phyloP scores from a whole-genome alignment of 2,329 filamentous ascomycete species.

The Elsinoe batatas region DNA sequence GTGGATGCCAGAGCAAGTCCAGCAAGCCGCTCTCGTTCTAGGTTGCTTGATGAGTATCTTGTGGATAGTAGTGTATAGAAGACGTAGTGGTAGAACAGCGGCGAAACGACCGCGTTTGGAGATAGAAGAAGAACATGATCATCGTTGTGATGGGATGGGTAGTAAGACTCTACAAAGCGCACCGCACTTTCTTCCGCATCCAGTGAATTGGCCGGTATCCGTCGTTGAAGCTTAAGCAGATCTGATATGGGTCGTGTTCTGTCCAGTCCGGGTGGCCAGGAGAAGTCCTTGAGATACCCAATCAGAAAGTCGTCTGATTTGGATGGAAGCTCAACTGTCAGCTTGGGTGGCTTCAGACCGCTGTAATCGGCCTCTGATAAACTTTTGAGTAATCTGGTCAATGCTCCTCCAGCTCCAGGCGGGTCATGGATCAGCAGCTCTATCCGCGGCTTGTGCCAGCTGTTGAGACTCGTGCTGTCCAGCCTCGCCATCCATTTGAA shows the following conservation, averaged over 20 bases:
- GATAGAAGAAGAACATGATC: slow-evolving; percentile 80
- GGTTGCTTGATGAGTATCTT: slow-evolving; percentile 51
- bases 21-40: slow-evolving; percentile 48
- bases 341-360: slow-evolving; percentile 56
- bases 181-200: slow-evolving; percentile 62
- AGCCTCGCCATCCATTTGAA: slow-evolving; percentile 71
- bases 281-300: slow-evolving; percentile 51
- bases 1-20: slow-evolving; percentile 76
- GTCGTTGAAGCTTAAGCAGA: slow-evolving; percentile 60
- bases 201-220: slow-evolving; percentile 52
- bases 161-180: slow-evolving; percentile 78
- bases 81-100: slow-evolving; percentile 76
- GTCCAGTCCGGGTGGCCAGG: slow-evolving; percentile 54
- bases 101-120: slow-evolving; percentile 67
- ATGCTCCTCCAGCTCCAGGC: slow-evolving; percentile 57
- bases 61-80: slow-evolving; percentile 71
- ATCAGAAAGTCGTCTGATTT: slow-evolving; percentile 56
- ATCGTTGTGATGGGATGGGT: slow-evolving; percentile 53
- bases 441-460: slow-evolving; percentile 67
- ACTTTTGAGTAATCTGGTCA: slow-evolving; percentile 68
- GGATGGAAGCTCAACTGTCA: slow-evolving; percentile 76
- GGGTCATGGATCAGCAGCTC: slow-evolving; percentile 78
- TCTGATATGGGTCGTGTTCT: slow-evolving; percentile 33
- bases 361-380: slow-evolving; percentile 66
- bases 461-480: slow-evolving; percentile 60